These are phyloP conservation scores for Fraxinus ornus DNA, from an alignment of 305 asterid genomes.

Conservation along the genomic window DNA sequence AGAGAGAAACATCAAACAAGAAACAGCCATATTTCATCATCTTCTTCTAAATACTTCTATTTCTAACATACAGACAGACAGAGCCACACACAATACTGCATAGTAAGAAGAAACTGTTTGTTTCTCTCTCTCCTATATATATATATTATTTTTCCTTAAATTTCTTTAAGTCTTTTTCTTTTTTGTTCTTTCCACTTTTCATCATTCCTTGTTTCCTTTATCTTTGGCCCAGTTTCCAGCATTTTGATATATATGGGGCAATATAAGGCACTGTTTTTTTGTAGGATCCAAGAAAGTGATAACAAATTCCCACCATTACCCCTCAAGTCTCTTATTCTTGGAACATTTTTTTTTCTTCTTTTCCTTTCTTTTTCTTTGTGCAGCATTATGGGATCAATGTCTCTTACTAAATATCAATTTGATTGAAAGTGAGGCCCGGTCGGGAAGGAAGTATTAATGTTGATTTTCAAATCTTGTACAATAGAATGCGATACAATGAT, in stretches of 20 bases:
- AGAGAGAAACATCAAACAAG: neutral
- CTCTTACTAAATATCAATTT: neutral
- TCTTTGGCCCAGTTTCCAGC: conserved; percentile 46
- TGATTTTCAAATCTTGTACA: neutral
- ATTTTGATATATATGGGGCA: conserved; percentile 39
- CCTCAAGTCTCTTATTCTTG: conserved; percentile 8
- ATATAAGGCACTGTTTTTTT: conserved; percentile 21
- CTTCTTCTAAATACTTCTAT: neutral
- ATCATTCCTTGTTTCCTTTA: conserved; percentile 73
- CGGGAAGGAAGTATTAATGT: neutral
- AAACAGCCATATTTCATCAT: neutral
- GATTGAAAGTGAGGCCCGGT: neutral
- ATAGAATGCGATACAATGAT: neutral
- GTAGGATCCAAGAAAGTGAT: conserved; percentile 78
- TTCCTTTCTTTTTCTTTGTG: neutral
- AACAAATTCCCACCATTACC: conserved; percentile 38
- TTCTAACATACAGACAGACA: neutral
- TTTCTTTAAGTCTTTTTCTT: conserved; percentile 42
- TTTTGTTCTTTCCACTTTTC: conserved; percentile 38
- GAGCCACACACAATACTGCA: neutral
- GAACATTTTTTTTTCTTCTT: neutral
- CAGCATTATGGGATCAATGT: neutral
- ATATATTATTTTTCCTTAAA: conserved; percentile 13
- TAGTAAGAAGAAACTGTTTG: neutral
- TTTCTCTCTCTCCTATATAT: neutral